These are phyloP conservation scores for Schizopora paradoxa DNA, from an alignment of 1,284 basidiomycete species.

Conservation along the genomic window DNA sequence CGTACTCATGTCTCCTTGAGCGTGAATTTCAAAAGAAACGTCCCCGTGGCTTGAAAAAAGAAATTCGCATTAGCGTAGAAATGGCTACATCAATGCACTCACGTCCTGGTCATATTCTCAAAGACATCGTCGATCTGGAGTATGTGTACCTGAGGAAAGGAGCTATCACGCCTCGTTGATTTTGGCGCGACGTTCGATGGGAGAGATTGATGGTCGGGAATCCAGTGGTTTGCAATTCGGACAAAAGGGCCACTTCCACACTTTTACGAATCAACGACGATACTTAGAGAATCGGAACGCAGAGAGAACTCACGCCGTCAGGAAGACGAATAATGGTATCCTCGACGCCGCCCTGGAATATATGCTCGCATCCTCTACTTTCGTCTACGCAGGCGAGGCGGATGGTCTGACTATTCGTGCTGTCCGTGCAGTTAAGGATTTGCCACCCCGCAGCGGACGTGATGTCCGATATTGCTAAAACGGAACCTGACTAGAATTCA, in stretches of 20 bases:
- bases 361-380: slow-evolving; percentile 36
- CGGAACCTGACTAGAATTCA: slow-evolving; percentile 43
- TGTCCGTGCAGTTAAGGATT: slow-evolving; percentile 41
- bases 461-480: slow-evolving; percentile 44
- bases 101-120: slow-evolving; percentile 9
- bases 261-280: slow-evolving; percentile 23
- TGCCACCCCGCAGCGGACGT: slow-evolving; percentile 49
- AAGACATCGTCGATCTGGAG: slow-evolving; percentile 41
- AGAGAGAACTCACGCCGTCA: slow-evolving; percentile 33
- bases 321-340: slow-evolving; percentile 49
- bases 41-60: too few species aligned
- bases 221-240: slow-evolving; percentile 37
- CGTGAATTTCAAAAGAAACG: too few species aligned
- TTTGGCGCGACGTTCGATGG: slow-evolving; percentile 28
- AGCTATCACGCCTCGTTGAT: slow-evolving; percentile 29
- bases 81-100: too few species aligned
- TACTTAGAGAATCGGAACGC: not conserved
- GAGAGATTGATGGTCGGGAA: slow-evolving; percentile 37
- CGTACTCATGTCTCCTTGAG: too few species aligned
- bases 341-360: slow-evolving; percentile 40
- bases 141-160: slow-evolving; percentile 34
- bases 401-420: slow-evolving; percentile 38
- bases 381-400: slow-evolving; percentile 41
- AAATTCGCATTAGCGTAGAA: too few species aligned
- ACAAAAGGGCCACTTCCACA: slow-evolving; percentile 48